These are phyloP conservation scores for Mortierella antarctica DNA, from an alignment of 192 early-diverging fungal genomes.

Conservation along the genomic window DNA sequence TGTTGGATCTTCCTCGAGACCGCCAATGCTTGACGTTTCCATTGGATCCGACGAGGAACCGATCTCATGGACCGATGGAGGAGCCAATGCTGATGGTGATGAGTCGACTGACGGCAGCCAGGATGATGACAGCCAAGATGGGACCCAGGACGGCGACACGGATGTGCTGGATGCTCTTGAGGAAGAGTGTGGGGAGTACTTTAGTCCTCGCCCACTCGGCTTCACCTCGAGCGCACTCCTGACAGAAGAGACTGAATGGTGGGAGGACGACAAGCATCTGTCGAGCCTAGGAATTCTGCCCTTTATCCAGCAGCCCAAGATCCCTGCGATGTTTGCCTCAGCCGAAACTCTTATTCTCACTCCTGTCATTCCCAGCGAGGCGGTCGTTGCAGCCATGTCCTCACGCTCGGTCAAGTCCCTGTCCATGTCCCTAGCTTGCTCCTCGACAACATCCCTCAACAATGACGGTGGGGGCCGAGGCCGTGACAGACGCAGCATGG, in stretches of 20 bases:
- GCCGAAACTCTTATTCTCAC: conserved; percentile 16
- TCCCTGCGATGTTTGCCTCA: conserved; percentile 25
- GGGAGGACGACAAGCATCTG: conserved; percentile 14
- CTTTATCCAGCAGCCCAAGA: conserved; percentile 20
- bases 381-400: not conserved
- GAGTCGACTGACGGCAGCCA: not conserved
- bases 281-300: conserved; percentile 14
- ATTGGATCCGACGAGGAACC: no score
- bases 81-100: not conserved
- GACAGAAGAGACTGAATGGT: conserved; percentile 13
- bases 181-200: not conserved
- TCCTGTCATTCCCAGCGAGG: conserved; percentile 2
- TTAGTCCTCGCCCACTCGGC: not conserved
- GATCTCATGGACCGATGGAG: no score
- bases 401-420: not conserved
- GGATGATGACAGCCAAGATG: not conserved
- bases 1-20: not conserved
- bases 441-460: not conserved
- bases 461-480: no score
- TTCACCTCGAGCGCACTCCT: not conserved
- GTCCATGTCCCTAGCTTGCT: not conserved
- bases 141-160: not conserved
- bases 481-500: no score
- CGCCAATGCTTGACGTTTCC: no score
- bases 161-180: not conserved